A percentile compares a stretch with the other conserved stretches of the same genome.
Evolutionary conservation across 768 basidiomycete species (phyloP).

Genomic region (Boletus barrowsii): DNA sequence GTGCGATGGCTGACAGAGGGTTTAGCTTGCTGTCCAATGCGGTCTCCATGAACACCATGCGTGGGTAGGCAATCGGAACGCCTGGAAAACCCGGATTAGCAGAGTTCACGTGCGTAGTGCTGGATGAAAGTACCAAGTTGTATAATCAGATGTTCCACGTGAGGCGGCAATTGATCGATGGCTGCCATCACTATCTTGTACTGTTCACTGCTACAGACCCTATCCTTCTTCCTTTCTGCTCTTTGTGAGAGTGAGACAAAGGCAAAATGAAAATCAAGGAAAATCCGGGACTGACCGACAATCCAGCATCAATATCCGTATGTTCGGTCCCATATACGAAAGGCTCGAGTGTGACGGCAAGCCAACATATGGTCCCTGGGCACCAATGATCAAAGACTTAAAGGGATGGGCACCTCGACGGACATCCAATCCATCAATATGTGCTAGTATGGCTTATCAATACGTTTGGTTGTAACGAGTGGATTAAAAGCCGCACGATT

Average conservation of each 20-base stretch:
- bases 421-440: conserved; percentile 69
- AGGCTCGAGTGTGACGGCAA: conserved; percentile 82
- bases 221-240: conserved; percentile 79
- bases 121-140: conserved; percentile 56
- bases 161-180: conserved; percentile 55
- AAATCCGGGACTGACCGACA: conserved; percentile 56
- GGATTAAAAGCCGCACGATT: conserved; percentile 47
- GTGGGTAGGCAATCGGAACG: conserved; percentile 87
- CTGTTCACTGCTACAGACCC: conserved; percentile 71
- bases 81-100: conserved; percentile 35
- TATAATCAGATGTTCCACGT: conserved; percentile 79
- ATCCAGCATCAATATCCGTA: conserved; percentile 73
- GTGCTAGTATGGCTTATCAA: conserved; percentile 12
- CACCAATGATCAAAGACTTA: conserved; percentile 73
- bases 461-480: background rate
- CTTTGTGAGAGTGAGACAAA: conserved; percentile 37
- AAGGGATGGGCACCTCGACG: conserved; percentile 58
- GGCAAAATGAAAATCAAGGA: background rate
- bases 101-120: background rate
- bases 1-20: conserved; percentile 74
- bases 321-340: conserved; percentile 74
- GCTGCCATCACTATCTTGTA: conserved; percentile 73
- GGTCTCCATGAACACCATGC: conserved; percentile 84
- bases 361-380: conserved; percentile 71
- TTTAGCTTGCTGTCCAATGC: conserved; percentile 81